Percentiles rank a stretch among this genome's conserved stretches.
Evolutionary conservation across 163 green algal genomes (phyloP).

Genomic region (Chlamydomonas reinhardtii): DNA sequence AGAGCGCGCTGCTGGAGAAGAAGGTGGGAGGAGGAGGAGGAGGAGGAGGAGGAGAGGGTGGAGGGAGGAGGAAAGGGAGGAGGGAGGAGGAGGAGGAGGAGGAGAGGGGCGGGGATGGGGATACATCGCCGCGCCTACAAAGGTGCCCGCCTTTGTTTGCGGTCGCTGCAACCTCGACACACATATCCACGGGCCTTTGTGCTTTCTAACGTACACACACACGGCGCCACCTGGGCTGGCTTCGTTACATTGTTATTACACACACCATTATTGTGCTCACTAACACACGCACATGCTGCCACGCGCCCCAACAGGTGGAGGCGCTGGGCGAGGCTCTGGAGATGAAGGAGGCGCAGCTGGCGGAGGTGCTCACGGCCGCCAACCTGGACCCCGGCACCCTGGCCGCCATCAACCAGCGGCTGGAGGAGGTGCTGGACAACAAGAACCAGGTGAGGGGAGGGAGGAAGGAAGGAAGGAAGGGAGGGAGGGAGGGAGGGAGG

Average conservation of each 20-base stretch:
- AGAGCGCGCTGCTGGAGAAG: constrained; percentile 81
- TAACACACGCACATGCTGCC: not conserved
- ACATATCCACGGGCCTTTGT: no score
- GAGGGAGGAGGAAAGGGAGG: constrained; percentile 32
- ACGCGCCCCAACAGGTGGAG: not conserved
- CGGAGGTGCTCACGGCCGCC: constrained; percentile 84
- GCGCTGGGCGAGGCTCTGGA: constrained; percentile 77
- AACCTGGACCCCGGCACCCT: constrained; percentile 84
- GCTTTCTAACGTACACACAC: no score
- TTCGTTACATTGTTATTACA: no score
- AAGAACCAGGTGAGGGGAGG: constrained; percentile 74
- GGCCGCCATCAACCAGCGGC: constrained; percentile 74
- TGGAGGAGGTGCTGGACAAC: constrained; percentile 88
- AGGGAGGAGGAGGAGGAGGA: not conserved
- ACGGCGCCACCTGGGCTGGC: no score
- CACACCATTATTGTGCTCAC: no score
- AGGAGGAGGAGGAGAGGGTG: not conserved
- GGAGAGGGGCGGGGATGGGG: no score
- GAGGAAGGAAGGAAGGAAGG: no score
- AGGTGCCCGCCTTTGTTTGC: no score
- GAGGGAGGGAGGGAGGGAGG: no score
- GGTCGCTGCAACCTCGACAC: no score
- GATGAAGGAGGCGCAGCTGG: constrained; percentile 88
- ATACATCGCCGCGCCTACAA: no score
- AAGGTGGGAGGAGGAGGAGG: constrained; percentile 58